Evolutionary conservation across 768 basidiomycete species (phyloP), one percentile per base, ranked within the genome.

Genomic region (Lentinula boryana): DNA sequence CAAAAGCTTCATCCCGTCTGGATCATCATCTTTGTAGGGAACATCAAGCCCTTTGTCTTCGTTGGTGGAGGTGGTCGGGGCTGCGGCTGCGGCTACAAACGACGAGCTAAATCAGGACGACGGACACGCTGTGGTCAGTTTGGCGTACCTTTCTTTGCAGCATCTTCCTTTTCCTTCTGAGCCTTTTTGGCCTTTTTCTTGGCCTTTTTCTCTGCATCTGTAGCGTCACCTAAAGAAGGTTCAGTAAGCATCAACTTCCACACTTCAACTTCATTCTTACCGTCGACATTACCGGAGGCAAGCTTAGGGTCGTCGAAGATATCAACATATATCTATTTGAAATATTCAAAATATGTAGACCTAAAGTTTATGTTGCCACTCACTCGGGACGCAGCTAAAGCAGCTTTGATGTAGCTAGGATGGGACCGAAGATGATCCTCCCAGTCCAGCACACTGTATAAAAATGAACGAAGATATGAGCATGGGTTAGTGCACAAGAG

Each of bases 161-260:
- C 73, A 49, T 89, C 88, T 56, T 88, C 89, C 63, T 83, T 78
- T 0, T 76, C 76, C 67, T 86, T 89, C 63, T 79, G 78, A 1
- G 86, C 80, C 70, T 91, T 93, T 74, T 92, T 93, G 12, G 90
- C 91, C 71, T 90, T 93, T 73, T 91, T 92, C 70, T 87, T 87
- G 0, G 89, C 89, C 69, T 92, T 91, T 71, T 91, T 91, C 72
- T 86, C 87, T 4, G 82, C 82, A 27, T 83, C 86, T 3, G 84
- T 78, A 21, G 84, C 70, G 35, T 73, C 71, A 18, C 66, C 80
- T 84, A 65, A 68, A 50, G 53, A 38, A 18, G 23, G 3, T 9
- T 32, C 50, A 7, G 32, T 51, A 8, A 51, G 15, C 4, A 18
- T n/a, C 9, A 51, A 2, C 21, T 4, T 16, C 13, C 15, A 9